Evolutionary conservation across 805 yeast species (phyloP).

Genomic region (Yamadazyma endophytica): DNA sequence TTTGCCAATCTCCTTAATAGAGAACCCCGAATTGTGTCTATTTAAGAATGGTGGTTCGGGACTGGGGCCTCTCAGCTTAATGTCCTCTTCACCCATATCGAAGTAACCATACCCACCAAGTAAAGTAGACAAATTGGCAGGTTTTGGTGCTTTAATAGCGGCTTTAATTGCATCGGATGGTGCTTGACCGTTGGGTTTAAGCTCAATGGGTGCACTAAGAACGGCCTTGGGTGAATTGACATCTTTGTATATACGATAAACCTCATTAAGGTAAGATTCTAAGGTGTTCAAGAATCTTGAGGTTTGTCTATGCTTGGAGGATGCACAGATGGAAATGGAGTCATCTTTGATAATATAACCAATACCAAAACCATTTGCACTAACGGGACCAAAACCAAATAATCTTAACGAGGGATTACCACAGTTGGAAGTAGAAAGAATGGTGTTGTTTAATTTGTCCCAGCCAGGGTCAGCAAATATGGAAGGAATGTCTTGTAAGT

Average conservation of each 20-base stretch:
- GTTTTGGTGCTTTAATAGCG: conserved; percentile 11
- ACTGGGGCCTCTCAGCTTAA: conserved; percentile 52
- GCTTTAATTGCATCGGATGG: conserved; percentile 3
- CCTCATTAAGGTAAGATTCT: conserved; percentile 45
- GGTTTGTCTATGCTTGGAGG: conserved; percentile 60
- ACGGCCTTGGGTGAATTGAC: conserved; percentile 15
- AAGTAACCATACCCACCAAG: conserved; percentile 61
- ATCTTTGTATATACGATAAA: conserved; percentile 31
- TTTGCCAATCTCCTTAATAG: conserved; percentile 57
- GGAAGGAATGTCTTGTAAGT: conserved; percentile 50
- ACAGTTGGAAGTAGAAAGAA: conserved; percentile 63
- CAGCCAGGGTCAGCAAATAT: conserved; percentile 85
- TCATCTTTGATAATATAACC: conserved; percentile 54
- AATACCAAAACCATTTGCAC: conserved; percentile 55
- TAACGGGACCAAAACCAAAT: conserved; percentile 59
- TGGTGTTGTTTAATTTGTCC: conserved; percentile 77
- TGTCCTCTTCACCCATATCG: conserved; percentile 51
- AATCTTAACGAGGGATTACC: conserved; percentile 57
- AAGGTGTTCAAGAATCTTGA: conserved; percentile 51
- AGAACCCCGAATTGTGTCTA: conserved; percentile 34
- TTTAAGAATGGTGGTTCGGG: conserved; percentile 51
- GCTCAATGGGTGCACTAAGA: conserved; percentile 20
- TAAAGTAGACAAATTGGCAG: conserved; percentile 29
- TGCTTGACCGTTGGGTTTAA: conserved; percentile 10
- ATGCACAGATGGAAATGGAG: conserved; percentile 48